Conservation (phyloP, 73 alveolate genomes). For the Symbiodinium natans region DNA sequence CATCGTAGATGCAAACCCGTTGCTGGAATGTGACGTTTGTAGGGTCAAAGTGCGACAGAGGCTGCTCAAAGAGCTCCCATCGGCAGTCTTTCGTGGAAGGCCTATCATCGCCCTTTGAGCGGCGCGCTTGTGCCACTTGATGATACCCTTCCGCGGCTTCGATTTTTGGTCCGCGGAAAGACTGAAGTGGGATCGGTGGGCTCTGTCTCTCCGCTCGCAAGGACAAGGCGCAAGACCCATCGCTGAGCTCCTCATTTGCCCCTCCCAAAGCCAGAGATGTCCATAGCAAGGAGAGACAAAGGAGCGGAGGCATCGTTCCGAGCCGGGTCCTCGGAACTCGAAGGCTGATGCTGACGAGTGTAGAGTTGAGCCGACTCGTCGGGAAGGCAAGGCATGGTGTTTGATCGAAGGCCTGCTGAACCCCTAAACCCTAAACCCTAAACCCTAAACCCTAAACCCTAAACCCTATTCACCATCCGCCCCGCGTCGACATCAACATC, state of each 20-base stretch:
- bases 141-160: not conserved
- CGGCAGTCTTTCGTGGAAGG: slow-evolving; percentile 51
- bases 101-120: not conserved
- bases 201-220: not conserved
- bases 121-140: not conserved
- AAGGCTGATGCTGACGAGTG: not conserved
- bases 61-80: slow-evolving; percentile 31
- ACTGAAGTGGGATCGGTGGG: not conserved
- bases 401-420: too few species aligned
- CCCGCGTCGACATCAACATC: too few species aligned
- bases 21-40: not conserved
- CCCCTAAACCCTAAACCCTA: not conserved
- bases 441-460: not conserved
- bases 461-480: too few species aligned
- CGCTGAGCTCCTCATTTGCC: not conserved
- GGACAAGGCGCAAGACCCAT: not conserved
- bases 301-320: not conserved
- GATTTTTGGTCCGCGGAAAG: not conserved
- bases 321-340: too few species aligned
- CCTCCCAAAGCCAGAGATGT: not conserved
- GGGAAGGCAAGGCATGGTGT: too few species aligned
- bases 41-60: slow-evolving; percentile 7
- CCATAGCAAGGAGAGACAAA: not conserved
- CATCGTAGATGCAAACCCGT: slow-evolving; percentile 24
- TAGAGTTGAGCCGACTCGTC: not conserved